Evolutionary conservation across 139 green algal species (phyloP), one percentile per base, ranked within the genome.

Genomic region (Chlamydomonas asymmetrica): DNA sequence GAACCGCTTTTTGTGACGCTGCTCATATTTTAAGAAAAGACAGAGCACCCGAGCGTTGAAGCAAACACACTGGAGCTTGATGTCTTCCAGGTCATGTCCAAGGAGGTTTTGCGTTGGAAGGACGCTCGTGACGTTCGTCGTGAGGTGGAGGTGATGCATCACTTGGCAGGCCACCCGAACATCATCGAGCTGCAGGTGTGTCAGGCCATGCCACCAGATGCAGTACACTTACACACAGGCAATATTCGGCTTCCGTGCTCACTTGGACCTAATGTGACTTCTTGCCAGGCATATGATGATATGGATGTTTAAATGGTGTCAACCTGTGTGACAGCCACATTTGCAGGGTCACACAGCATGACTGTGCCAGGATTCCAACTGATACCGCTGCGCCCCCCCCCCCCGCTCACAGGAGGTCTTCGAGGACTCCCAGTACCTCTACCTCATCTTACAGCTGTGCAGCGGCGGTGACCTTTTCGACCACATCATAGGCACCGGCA

Each of bases 391-490:
- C n/a, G n/a, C n/a, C n/a, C n/a, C n/a, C n/a, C n/a, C n/a, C n/a
- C n/a, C n/a, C n/a, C n/a, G n/a, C n/a, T n/a, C n/a, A n/a, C n/a
- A n/a, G 62, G 72, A 62, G 23, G 72, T 78, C 48, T 72, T 48
- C 22, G 72, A 78, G 61, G 72, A 78, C 39, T 20, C 35, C 31
- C 29, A 29, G 7, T 40, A 56, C 32, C 34, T 88, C 45, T 49
- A 88, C 76, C 32, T 87, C 5, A 80, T 88, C 13, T 63, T 88
- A 71, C 80, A 88, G 73, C 48, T 84, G 29, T 87, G 65, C 61
- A 70, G 45, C 38, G 83, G 83, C 66, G 83, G 83, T 43, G 80
- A 88, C 41, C 75, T 88, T n/a, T 87, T 87, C 32, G 80, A 88
- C 39, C 62, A 56, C 49, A 90, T 88, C 56, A 88, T 84, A 7